Base-by-base conservation (phyloP, 1,284 basidiomycete species). In the Phylloporus sp. region DNA sequence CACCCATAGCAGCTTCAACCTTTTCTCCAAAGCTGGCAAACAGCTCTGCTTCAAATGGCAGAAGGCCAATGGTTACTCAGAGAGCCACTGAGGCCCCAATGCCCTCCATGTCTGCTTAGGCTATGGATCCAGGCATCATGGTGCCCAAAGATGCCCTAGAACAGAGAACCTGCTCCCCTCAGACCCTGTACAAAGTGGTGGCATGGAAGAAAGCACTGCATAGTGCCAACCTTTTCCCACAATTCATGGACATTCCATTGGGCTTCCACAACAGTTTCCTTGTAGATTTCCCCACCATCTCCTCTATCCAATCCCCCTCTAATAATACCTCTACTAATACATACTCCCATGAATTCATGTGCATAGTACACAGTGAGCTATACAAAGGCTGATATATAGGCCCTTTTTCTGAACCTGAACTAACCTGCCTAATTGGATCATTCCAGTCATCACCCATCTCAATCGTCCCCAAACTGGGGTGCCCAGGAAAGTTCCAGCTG, bases 101-200 rank as follows among this genome's bases (percentile, higher is more conserved):
- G 13, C 28, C 4, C 29, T 50, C 13, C 70, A 73, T 54, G 20
- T 69, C 18, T 78, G 75, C 61, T 73, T 70, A 0, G 70, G 75
- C 0, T 78, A 74, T 39, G 66, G 68, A 0, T 37, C 62, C 2
- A 24, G 40, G 2, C 34, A 29, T 13, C 75, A 77, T 32, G 68
- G 75, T 28, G 74, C 71, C 60, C 70, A 73, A 26, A 20, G 22
- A 1, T 78, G 74, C 59, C 71, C 67, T 55, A 31, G 26, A 1
- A 67, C 70, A 2, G 61, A 77, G 70, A 67, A 65, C 17, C 52
- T 56, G 7, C 55, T 47, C 55, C 2, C 61, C 69, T 0, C 42
- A 51, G 12, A 71, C 72, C 0, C 76, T 73, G 0, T 78, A 78
- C 66, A 60, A 66, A 0, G 61, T 64, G 0, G 61, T 67, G 1